Conservation (phyloP, 164 flowering plant species). For the Stephania yunnanensis region DNA sequence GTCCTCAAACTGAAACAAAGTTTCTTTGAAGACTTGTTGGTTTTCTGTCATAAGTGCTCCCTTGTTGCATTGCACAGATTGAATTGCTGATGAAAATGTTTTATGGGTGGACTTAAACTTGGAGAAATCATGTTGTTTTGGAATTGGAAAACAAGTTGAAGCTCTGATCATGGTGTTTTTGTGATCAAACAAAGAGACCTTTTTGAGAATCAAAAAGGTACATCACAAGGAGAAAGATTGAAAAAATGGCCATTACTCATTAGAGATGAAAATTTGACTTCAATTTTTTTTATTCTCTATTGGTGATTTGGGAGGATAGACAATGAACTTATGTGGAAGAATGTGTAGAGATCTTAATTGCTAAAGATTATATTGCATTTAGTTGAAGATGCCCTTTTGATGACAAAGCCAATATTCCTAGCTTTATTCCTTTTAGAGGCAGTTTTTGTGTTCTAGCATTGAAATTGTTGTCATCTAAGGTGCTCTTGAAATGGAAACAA, state of each 20-base stretch:
- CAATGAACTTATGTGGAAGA: not conserved
- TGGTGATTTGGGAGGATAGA: not conserved
- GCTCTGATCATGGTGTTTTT: not conserved
- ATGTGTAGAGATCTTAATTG: not conserved
- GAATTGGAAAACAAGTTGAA: not conserved
- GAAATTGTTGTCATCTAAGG: not conserved
- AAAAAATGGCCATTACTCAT: constrained; percentile 4
- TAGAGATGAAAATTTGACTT: not conserved
- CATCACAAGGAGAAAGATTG: constrained; percentile 5
- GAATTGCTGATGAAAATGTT: not conserved
- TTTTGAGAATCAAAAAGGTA: constrained; percentile 3
- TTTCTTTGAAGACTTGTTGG: not conserved
- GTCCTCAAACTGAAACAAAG: constrained; percentile 26
- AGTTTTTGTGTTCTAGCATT: constrained; percentile 2
- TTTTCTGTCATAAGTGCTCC: not conserved
- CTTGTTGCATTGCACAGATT: not conserved
- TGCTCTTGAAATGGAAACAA: not conserved
- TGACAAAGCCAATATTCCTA: not conserved
- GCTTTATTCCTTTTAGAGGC: not conserved
- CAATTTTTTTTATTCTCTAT: not conserved
- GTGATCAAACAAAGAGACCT: not conserved
- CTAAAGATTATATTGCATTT: not conserved
- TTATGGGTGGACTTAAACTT: not conserved
- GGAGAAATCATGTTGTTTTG: not conserved
- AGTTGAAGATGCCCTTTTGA: not conserved